Conservation (phyloP, 176 grass and related monocot genomes). For the Carex littledalei region DNA sequence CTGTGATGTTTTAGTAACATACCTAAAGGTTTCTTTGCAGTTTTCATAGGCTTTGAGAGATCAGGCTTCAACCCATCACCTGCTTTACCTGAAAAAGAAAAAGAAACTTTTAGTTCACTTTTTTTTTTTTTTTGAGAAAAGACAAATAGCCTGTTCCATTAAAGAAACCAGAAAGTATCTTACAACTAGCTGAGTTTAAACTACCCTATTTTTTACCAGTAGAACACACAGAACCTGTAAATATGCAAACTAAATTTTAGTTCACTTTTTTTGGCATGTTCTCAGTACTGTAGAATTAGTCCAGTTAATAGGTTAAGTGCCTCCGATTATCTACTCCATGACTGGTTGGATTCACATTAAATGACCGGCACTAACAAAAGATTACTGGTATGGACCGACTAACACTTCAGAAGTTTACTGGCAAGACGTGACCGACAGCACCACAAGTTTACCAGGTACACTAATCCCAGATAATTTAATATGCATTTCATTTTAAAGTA, state of each 20-base stretch:
- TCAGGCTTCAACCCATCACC: constrained; percentile 10
- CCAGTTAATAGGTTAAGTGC: background rate
- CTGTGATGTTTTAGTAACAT: background rate
- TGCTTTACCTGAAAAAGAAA: constrained; percentile 5
- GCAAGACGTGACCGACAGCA: background rate
- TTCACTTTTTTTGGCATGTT: background rate
- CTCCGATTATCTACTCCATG: background rate
- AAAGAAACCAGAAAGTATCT: too few relatives aligned
- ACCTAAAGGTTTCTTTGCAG: constrained; percentile 24
- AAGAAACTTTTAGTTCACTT: background rate
- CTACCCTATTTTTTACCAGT: too few relatives aligned
- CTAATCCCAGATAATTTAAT: background rate
- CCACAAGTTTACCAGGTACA: background rate
- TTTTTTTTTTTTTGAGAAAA: too few relatives aligned
- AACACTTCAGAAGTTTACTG: background rate
- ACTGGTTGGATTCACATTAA: background rate
- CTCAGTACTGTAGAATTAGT: background rate
- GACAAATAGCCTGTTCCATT: too few relatives aligned
- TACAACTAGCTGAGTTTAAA: too few relatives aligned
- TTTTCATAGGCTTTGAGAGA: constrained; percentile 14
- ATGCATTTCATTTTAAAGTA: background rate
- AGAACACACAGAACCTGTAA: too few relatives aligned
- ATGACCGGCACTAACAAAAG: background rate
- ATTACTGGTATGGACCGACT: background rate
- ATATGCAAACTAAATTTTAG: too few relatives aligned